These are phyloP conservation scores for Knoxia roxburghii DNA, from an alignment of 257 asterid genomes.

Conservation along the genomic window DNA sequence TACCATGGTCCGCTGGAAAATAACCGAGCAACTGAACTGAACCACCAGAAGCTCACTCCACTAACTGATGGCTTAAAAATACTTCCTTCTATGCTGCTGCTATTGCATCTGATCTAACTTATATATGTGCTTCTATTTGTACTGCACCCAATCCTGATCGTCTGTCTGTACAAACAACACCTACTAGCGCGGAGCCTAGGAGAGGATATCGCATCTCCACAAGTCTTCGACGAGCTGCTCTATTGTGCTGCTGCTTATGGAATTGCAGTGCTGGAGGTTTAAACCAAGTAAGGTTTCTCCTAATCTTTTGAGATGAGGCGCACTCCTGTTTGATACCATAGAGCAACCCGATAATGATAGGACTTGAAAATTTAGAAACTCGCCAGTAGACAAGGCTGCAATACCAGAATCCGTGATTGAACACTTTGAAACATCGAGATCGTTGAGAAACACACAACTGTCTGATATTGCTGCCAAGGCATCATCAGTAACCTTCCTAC, in stretches of 20 bases:
- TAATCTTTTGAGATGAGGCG: constrained; percentile 47
- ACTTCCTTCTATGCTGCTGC: constrained; percentile 2
- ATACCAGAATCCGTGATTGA: constrained; percentile 68
- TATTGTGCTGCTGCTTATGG: constrained; percentile 48
- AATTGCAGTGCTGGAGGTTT: constrained; percentile 68
- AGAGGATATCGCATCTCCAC: constrained; percentile 87
- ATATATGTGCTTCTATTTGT: not conserved
- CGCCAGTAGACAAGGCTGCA: constrained; percentile 50
- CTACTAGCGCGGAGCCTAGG: constrained; percentile 23
- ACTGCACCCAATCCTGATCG: not conserved
- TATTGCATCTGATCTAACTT: constrained; percentile 1
- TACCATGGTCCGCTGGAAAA: constrained; percentile 15
- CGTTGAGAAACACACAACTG: constrained; percentile 54
- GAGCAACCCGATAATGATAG: constrained; percentile 78
- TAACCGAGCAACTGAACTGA: constrained; percentile 11
- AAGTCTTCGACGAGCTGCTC: constrained; percentile 58
- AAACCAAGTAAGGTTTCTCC: constrained; percentile 60
- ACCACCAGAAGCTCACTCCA: constrained; percentile 7
- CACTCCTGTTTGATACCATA: constrained; percentile 55
- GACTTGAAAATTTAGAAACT: constrained; percentile 53
- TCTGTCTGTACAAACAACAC: constrained; percentile 12
- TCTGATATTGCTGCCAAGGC: constrained; percentile 56
- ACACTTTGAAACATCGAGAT: constrained; percentile 73
- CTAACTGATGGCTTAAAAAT: constrained; percentile 3
- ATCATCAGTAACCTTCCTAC: constrained; percentile 60